Percentiles rank a stretch among this genome's conserved stretches.
Evolutionary conservation across 2,329 filamentous ascomycete species (phyloP).

Genomic region (Apiospora pterosperma): DNA sequence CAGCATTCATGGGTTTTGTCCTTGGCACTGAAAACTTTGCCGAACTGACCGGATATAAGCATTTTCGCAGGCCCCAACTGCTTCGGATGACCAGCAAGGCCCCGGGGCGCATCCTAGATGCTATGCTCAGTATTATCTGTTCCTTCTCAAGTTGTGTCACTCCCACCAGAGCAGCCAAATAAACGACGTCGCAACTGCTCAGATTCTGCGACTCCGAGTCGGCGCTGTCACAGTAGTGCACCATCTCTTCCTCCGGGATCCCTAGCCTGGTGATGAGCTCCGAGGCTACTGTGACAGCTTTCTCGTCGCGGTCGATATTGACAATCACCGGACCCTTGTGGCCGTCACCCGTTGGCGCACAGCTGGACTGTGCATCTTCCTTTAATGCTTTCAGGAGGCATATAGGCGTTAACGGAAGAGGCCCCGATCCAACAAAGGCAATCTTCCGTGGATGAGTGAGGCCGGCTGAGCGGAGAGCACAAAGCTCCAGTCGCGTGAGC

Average conservation of each 20-base stretch:
- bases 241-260: conserved; percentile 25
- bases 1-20: not conserved
- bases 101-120: conserved; percentile 35
- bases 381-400: conserved; percentile 36
- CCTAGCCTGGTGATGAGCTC: conserved; percentile 30
- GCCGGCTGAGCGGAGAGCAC: conserved; percentile 34
- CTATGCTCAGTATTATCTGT: conserved; percentile 32
- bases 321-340: conserved; percentile 19
- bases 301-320: conserved; percentile 38
- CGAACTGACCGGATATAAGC: conserved; percentile 43
- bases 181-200: conserved; percentile 40
- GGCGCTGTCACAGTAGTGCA: conserved; percentile 34
- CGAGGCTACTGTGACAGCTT: conserved; percentile 30
- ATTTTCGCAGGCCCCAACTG: conserved; percentile 37
- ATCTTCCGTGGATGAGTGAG: conserved; percentile 27
- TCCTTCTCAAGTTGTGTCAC: conserved; percentile 38
- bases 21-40: not conserved
- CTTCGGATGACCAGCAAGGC: conserved; percentile 43
- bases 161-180: conserved; percentile 48
- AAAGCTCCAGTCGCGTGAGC: conserved; percentile 43
- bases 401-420: conserved; percentile 44
- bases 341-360: conserved; percentile 5
- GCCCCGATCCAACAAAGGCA: conserved; percentile 48
- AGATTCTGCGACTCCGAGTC: conserved; percentile 21
- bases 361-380: not conserved